Evolutionary conservation across 2,329 filamentous ascomycete genomes (phyloP).

Genomic region (Keithomyces neogunnii): DNA sequence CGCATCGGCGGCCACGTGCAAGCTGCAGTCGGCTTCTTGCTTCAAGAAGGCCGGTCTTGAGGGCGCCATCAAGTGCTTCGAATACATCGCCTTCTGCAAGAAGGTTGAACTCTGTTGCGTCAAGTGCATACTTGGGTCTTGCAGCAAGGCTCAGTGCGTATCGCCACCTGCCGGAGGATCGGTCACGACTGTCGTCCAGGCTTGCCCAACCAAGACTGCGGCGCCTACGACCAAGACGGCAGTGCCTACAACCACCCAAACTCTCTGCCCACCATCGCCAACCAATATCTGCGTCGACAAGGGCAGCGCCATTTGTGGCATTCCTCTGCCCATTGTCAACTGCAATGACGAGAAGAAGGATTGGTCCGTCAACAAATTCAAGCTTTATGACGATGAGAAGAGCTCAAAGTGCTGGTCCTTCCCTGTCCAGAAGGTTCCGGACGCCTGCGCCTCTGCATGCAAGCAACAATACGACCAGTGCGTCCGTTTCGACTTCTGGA

Average conservation of each 20-base stretch:
- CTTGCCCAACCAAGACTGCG: background rate
- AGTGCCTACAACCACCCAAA: background rate
- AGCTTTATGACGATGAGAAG: background rate
- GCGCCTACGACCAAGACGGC: background rate
- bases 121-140: background rate
- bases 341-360: background rate
- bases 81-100: constrained; percentile 1
- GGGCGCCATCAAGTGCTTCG: background rate
- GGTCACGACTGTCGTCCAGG: background rate
- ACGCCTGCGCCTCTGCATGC: background rate
- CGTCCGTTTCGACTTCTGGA: background rate
- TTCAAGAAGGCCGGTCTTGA: constrained; percentile 1
- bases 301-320: background rate
- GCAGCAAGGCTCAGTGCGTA: background rate
- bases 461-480: background rate
- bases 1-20: background rate
- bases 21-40: background rate
- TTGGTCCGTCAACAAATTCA: background rate
- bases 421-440: background rate
- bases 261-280: background rate
- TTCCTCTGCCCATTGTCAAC: background rate
- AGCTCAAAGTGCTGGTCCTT: background rate
- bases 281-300: background rate
- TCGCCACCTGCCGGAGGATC: background rate
- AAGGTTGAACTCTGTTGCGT: background rate